Evolutionary conservation across 805 yeast genomes (phyloP), one percentile per base, ranked within the genome.

Genomic region (Cyberlindnera mycetangii): DNA sequence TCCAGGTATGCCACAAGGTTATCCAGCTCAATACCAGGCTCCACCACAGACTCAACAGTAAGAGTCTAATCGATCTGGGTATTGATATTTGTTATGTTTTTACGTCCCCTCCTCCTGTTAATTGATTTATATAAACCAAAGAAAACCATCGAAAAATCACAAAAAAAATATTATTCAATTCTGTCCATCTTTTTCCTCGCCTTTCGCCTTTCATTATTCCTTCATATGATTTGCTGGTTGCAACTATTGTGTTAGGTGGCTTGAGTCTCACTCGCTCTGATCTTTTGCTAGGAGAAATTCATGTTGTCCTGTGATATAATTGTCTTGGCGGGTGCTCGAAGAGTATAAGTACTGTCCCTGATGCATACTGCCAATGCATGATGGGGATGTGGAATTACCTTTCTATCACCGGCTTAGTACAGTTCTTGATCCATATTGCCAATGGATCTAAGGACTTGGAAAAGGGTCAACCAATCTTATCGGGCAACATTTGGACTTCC

Each of bases 291-390:
- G 17, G 22, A 32, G 16, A 12, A 32, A 6, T 18, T 14, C 4
- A 17, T 5, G 22, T 15, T 34, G 27, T 19, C 22, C 21, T 16
- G 14, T 20, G 17, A 19, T 16, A 33, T 33, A 11, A 5, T 22
- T 30, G 10, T 17, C 14, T 12, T 24, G n/a, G n/a, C n/a, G n/a
- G n/a, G n/a, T n/a, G n/a, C n/a, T 42, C 16, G 17, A 22, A 18
- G 24, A 11, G 30, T 15, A 15, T 25, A 17, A 42, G 49, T 48
- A 39, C 47, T 36, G 12, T 25, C 35, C 33, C 32, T 45, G 42
- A 44, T 48, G 32, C 51, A 50, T 50, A 39, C 44, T 50, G 35
- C 53, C 51, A 47, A 50, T 50, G 53, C 35, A 50, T 44, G 35
- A 18, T 39, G 33, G 25, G 38, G 24, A 24, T 31, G 32, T 39